A percentile compares a stretch with the other conserved stretches of the same genome.
Evolutionary conservation across 2,329 filamentous ascomycete genomes (phyloP).

Genomic region (Sclerotinia spermophila): DNA sequence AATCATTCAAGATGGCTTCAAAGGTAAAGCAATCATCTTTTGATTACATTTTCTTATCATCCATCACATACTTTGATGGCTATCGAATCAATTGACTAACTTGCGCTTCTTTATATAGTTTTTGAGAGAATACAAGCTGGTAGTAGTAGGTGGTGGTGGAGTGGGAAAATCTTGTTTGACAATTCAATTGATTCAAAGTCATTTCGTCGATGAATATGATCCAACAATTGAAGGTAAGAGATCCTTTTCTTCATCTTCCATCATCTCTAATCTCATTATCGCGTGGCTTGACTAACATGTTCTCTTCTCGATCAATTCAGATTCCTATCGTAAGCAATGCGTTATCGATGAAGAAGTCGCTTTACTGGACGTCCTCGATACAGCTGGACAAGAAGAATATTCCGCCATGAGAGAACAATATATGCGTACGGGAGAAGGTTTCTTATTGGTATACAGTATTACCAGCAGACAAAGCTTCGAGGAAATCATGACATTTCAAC

Average conservation of each 20-base stretch:
- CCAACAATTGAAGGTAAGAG: conserved; percentile 93
- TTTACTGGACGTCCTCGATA: conserved; percentile 95
- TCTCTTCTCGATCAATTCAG: conserved; percentile 45
- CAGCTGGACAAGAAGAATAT: conserved; percentile 97
- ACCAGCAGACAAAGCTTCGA: conserved; percentile 96
- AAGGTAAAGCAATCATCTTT: conserved; percentile 34
- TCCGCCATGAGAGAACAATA: conserved; percentile 99
- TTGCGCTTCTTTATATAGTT: conserved; percentile 53
- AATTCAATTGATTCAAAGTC: conserved; percentile 84
- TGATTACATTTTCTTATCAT: not conserved
- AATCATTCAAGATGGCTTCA: conserved; percentile 37
- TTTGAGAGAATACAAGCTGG: conserved; percentile 88
- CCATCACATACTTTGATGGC: not conserved
- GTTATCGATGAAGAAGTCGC: conserved; percentile 98
- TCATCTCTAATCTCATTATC: conserved; percentile 7
- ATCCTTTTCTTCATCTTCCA: conserved; percentile 2
- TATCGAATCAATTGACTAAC: conserved; percentile 23
- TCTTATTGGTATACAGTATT: conserved; percentile 97
- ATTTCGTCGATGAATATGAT: conserved; percentile 99
- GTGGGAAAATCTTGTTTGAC: conserved; percentile 99
- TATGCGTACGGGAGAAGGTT: conserved; percentile 98
- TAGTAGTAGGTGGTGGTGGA: conserved; percentile 95
- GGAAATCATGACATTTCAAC: conserved; percentile 97
- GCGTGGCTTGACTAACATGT: not conserved
- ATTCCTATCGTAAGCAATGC: conserved; percentile 99